Base-by-base conservation (phyloP, 179 eudicot genomes). In the Silene vulgaris region DNA sequence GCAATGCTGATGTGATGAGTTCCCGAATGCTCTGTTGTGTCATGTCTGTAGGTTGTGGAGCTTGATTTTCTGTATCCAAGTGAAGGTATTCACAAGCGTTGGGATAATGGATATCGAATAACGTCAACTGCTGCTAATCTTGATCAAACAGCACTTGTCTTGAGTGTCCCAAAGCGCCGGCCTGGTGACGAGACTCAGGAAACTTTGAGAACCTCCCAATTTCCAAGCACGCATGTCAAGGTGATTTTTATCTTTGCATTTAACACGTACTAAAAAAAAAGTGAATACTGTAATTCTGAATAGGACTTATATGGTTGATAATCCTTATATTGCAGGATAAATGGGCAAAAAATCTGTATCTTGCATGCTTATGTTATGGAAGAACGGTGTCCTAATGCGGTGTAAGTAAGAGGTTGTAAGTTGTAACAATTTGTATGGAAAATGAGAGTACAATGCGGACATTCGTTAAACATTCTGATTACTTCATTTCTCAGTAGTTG, bases 221-320 rank as follows among this genome's bases (percentile, higher is more conserved):
- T 88, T 79, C 91, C 91, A 28, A 86, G 89, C 81, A 82, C 89
- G 3, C 91, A 88, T 85, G 89, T 87, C 1, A 87, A 87, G 90
- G 90, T 87, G 69, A 68, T 16, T 52, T 52, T 52, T 26, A 28
- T 69, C 63, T 6, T 48, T 57, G 52, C 8, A 19, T 20, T 20
- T 19, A 45, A 45, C 29, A 4, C 11, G 8, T 61, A 2, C 16
- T 16, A 1, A 0, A 16, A 52, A 52, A 52, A 13, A 52, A 14
- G 19, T 50, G 4, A 16, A 52, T 52, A 13, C 17, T 13, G 59
- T 13, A 9, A 52, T 52, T 52, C 48, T 8, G 48, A 40, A 40
- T 8, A 8, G 12, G 48, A 8, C 48, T 40, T 35, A 6, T 50
- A 14, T 50, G 56, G 9, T 50, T 50, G 59, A 52, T 52, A 52